Percentiles rank a stretch among this genome's conserved stretches.
These are phyloP conservation scores for Ustilago loliicola DNA, from an alignment of 1,284 basidiomycete species.

Conservation along the genomic window DNA sequence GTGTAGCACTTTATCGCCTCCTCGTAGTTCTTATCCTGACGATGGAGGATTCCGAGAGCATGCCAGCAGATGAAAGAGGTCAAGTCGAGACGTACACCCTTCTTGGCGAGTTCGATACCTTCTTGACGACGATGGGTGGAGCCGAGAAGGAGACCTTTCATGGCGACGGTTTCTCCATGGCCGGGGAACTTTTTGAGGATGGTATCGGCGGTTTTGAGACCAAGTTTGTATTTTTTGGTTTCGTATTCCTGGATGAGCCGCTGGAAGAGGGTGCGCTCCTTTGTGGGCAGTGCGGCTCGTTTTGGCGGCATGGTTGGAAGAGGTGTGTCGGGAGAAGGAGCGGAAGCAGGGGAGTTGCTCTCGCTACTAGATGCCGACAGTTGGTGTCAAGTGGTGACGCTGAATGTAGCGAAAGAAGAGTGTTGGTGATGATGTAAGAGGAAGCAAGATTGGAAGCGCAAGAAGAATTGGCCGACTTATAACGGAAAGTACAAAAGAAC, in stretches of 20 bases:
- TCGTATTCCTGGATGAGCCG: constrained; percentile 86
- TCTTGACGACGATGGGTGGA: constrained; percentile 70
- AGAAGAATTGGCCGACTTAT: constrained; percentile 2
- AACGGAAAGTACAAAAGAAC: not conserved
- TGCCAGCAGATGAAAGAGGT: constrained; percentile 98
- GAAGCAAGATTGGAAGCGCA: not conserved
- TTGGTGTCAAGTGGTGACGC: not conserved
- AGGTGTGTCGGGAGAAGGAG: not conserved
- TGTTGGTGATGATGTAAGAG: not conserved
- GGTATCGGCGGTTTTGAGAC: constrained; percentile 89
- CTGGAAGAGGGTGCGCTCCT: constrained; percentile 88
- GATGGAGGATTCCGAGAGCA: constrained; percentile 79
- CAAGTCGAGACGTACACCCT: constrained; percentile 84
- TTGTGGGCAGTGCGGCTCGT: constrained; percentile 77
- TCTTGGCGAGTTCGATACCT: constrained; percentile 86
- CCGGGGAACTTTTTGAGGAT: constrained; percentile 96
- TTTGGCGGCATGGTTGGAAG: constrained; percentile 58
- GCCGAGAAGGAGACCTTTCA: constrained; percentile 68
- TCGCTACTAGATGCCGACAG: not conserved
- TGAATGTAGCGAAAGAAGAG: constrained; percentile 3
- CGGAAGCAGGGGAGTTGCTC: not conserved
- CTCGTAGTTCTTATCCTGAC: constrained; percentile 85
- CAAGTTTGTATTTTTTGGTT: constrained; percentile 88
- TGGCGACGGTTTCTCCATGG: constrained; percentile 77
- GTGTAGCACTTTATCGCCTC: constrained; percentile 87